Percentiles rank a stretch among this genome's conserved stretches.
phyloP scores from a whole-genome alignment of 169 alveolate species.

The Plasmodium falciparum region DNA sequence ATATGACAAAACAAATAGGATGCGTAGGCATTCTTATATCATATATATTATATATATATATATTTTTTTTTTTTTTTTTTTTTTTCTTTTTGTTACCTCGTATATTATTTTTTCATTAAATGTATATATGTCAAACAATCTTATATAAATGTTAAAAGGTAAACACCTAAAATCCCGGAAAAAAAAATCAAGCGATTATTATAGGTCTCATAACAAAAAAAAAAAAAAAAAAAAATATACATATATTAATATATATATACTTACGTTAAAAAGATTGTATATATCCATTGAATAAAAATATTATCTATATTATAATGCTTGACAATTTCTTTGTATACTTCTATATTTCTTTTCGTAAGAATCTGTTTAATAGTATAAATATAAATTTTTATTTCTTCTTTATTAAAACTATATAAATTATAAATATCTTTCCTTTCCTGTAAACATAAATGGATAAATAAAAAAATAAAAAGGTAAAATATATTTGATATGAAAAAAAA shows the following conservation, averaged over 20 bases:
- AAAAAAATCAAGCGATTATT: neutral
- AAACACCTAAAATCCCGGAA: slow-evolving; percentile 33
- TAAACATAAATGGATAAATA: neutral
- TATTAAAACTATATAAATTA: slow-evolving; percentile 70
- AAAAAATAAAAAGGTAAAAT: neutral
- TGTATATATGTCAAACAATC: slow-evolving; percentile 67
- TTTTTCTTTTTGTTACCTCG: slow-evolving; percentile 34
- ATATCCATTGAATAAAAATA: slow-evolving; percentile 73
- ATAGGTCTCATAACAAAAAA: neutral
- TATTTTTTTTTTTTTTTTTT: too few species aligned
- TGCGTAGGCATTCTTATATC: neutral
- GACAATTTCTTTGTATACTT: slow-evolving; percentile 55
- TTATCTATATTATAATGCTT: slow-evolving; percentile 72
- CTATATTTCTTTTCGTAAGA: slow-evolving; percentile 42
- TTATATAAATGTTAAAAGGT: slow-evolving; percentile 62
- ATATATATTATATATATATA: too few species aligned
- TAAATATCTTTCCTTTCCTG: slow-evolving; percentile 56
- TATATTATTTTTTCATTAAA: slow-evolving; percentile 64
- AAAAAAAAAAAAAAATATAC: neutral
- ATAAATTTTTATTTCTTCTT: slow-evolving; percentile 54
- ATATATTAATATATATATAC: neutral
- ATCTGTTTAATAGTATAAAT: slow-evolving; percentile 61
- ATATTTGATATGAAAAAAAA: neutral
- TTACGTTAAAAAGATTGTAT: slow-evolving; percentile 73
- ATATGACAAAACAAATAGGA: neutral